A percentile compares a stretch with the other conserved stretches of the same genome.
Conservation (phyloP, 805 yeast genomes). For the Torulaspora microellipsoides region DNA sequence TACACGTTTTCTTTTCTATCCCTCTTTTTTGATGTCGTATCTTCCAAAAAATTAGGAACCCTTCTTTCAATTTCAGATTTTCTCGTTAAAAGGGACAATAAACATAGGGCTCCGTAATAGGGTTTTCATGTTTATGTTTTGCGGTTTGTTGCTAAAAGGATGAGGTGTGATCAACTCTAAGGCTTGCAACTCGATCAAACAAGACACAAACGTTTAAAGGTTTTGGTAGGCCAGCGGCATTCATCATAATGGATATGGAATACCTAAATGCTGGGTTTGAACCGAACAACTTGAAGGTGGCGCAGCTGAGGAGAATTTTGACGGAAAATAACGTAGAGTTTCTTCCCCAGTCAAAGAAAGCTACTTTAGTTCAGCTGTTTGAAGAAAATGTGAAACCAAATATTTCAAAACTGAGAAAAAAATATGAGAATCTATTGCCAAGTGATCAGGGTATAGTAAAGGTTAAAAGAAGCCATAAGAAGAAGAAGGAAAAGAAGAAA, state of each 20-base stretch:
- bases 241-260: conserved; percentile 13
- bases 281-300: conserved; percentile 58
- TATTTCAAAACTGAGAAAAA: conserved; percentile 39
- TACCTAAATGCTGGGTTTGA: conserved; percentile 50
- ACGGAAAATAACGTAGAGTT: conserved; percentile 56
- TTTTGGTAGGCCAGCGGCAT: not conserved
- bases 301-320: conserved; percentile 65
- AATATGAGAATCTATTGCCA: conserved; percentile 31
- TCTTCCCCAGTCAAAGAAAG: conserved; percentile 63
- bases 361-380: conserved; percentile 58
- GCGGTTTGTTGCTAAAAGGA: too few relatives aligned
- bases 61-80: too few relatives aligned
- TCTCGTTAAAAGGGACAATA: too few relatives aligned
- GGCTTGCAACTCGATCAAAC: too few relatives aligned
- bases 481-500: conserved; percentile 10
- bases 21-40: too few relatives aligned
- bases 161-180: too few relatives aligned
- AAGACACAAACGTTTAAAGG: too few relatives aligned
- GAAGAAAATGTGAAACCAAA: conserved; percentile 48
- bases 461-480: conserved; percentile 24
- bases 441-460: conserved; percentile 39
- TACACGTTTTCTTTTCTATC: too few relatives aligned
- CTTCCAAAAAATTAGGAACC: too few relatives aligned
- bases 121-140: too few relatives aligned
- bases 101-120: too few relatives aligned